Percentiles rank a stretch among this genome's conserved stretches.
Conservation (phyloP, 2,329 filamentous ascomycete genomes). For the Xylariaceae sp. region DNA sequence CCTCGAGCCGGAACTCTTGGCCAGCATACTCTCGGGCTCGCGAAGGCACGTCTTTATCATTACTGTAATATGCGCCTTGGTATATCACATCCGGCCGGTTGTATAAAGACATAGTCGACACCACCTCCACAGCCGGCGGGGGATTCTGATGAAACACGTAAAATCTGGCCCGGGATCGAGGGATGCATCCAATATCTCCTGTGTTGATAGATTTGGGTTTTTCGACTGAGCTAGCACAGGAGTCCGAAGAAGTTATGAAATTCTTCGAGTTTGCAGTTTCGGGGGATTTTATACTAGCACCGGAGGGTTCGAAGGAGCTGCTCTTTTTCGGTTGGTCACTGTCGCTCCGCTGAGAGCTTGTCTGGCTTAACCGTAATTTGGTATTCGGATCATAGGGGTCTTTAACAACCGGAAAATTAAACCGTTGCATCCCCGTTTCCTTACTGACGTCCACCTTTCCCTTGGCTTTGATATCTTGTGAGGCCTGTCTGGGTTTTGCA, state of each 20-base stretch:
- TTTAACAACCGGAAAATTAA: slow-evolving; percentile 72
- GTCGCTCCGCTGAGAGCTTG: slow-evolving; percentile 47
- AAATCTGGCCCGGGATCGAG: slow-evolving; percentile 27
- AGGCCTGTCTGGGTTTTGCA: slow-evolving; percentile 12
- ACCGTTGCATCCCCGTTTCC: slow-evolving; percentile 36
- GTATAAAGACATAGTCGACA: slow-evolving; percentile 50
- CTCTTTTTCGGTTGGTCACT: slow-evolving; percentile 32
- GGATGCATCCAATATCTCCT: slow-evolving; percentile 24
- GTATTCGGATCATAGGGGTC: slow-evolving; percentile 63
- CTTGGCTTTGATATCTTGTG: slow-evolving; percentile 22
- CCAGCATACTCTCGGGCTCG: slow-evolving; percentile 79
- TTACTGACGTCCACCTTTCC: slow-evolving; percentile 34
- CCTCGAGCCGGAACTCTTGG: slow-evolving; percentile 72
- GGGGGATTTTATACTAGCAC: slow-evolving; percentile 10
- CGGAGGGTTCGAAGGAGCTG: slow-evolving; percentile 31
- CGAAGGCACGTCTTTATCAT: slow-evolving; percentile 75
- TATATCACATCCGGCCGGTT: slow-evolving; percentile 67
- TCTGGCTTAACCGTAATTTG: slow-evolving; percentile 58
- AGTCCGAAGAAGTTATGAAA: slow-evolving; percentile 17
- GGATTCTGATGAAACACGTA: slow-evolving; percentile 31
- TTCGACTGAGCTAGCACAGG: slow-evolving; percentile 17
- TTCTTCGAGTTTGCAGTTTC: slow-evolving; percentile 11
- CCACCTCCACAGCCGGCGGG: slow-evolving; percentile 40
- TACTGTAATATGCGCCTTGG: slow-evolving; percentile 78
- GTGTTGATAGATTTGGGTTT: slow-evolving; percentile 4